Percentiles rank a stretch among this genome's conserved stretches.
phyloP scores from a whole-genome alignment of 2,329 filamentous ascomycete genomes.

The Colletotrichum sp. region DNA sequence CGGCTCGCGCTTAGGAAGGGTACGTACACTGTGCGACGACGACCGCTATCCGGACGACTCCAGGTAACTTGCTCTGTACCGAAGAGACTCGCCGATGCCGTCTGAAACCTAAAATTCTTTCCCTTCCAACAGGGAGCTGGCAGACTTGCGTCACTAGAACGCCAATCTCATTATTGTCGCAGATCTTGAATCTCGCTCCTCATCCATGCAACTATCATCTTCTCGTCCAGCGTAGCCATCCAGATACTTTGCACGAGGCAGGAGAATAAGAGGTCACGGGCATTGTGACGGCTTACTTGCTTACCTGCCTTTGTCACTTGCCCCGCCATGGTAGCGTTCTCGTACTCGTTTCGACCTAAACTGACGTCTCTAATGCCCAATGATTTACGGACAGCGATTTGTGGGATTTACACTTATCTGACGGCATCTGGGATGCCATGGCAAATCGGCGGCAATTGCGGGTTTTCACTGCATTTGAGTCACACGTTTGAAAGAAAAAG shows the following conservation, averaged over 20 bases:
- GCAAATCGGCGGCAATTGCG: background rate
- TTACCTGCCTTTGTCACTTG: background rate
- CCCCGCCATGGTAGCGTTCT: background rate
- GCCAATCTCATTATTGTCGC: background rate
- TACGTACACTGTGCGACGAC: background rate
- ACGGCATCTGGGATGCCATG: background rate
- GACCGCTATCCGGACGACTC: background rate
- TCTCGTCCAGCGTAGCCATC: background rate
- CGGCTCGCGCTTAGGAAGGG: slow-evolving; percentile 6
- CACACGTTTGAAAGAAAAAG: background rate
- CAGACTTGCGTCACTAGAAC: background rate
- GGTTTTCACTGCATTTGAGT: background rate
- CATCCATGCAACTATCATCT: background rate
- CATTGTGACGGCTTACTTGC: background rate
- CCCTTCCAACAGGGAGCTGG: background rate
- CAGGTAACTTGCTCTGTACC: background rate
- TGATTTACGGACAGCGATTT: background rate
- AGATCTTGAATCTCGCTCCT: background rate
- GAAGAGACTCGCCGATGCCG: background rate
- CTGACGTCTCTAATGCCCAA: background rate
- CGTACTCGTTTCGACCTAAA: background rate
- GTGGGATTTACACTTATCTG: background rate
- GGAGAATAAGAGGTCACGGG: background rate
- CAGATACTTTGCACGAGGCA: background rate
- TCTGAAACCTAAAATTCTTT: background rate